Percentiles rank a stretch among this genome's conserved stretches.
These are phyloP conservation scores for Viridothelium virens DNA, from an alignment of 495 filamentous ascomycete species.

Conservation along the genomic window DNA sequence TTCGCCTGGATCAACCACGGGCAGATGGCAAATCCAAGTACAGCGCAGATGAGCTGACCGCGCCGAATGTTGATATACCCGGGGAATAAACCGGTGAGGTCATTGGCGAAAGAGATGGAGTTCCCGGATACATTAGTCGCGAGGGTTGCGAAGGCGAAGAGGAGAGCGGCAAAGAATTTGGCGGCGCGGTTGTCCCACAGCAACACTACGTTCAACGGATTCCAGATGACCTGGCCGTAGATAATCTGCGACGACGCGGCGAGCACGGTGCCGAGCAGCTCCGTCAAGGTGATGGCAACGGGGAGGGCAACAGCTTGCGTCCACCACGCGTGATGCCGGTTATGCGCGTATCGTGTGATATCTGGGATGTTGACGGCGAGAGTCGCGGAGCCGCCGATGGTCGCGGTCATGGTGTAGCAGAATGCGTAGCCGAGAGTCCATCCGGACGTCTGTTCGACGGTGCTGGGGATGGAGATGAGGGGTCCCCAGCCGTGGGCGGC, in stretches of 20 bases:
- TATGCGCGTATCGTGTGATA: conserved; percentile 18
- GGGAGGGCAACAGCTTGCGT: conserved; percentile 15
- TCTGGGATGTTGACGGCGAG: conserved; percentile 26
- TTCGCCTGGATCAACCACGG: conserved; percentile 57
- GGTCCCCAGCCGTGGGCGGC: conserved; percentile 18
- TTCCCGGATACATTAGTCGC: conserved; percentile 45
- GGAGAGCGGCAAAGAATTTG: conserved; percentile 37
- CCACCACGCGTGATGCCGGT: conserved; percentile 11
- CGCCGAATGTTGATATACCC: conserved; percentile 54
- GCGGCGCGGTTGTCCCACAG: conserved; percentile 24
- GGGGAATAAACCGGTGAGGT: conserved; percentile 52
- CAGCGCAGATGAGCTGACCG: conserved; percentile 52
- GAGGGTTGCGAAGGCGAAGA: conserved; percentile 45
- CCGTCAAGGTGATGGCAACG: conserved; percentile 16
- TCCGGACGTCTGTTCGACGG: conserved; percentile 10
- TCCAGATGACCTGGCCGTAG: conserved; percentile 49
- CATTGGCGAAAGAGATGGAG: conserved; percentile 52
- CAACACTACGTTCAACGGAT: conserved; percentile 43
- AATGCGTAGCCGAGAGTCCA: conserved; percentile 15
- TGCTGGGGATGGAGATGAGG: conserved; percentile 18
- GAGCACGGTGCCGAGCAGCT: conserved; percentile 17
- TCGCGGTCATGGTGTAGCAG: conserved; percentile 40
- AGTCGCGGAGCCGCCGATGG: conserved; percentile 33
- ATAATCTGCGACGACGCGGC: conserved; percentile 15
- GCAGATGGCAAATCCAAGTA: conserved; percentile 50